Evolutionary conservation across 2,329 filamentous ascomycete species (phyloP).

Genomic region (Didymosphaeria variabile): DNA sequence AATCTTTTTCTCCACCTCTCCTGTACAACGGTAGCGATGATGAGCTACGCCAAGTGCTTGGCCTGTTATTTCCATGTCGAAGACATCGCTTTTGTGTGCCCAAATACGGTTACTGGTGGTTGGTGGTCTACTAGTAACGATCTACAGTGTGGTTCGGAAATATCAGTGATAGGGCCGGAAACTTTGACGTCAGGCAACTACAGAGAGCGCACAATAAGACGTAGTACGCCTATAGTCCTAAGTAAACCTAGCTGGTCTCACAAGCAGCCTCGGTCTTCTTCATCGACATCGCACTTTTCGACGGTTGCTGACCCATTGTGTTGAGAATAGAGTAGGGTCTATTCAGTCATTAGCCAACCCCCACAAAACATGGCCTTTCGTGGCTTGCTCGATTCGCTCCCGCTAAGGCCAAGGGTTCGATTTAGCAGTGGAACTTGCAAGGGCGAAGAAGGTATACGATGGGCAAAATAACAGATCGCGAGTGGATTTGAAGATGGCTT

Average conservation of each 20-base stretch:
- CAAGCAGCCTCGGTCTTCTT: not conserved
- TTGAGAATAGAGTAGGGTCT: too few species aligned
- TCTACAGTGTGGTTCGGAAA: not conserved
- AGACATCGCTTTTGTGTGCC: not conserved
- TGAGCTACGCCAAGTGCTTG: not conserved
- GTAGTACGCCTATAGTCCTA: not conserved
- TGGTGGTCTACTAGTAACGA: not conserved
- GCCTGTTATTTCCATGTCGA: not conserved
- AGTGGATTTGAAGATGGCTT: too few species aligned
- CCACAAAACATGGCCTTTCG: too few species aligned
- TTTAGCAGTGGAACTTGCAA: too few species aligned
- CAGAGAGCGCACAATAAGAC: not conserved
- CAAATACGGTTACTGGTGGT: not conserved
- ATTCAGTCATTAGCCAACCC: too few species aligned
- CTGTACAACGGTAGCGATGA: not conserved
- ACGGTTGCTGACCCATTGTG: too few species aligned
- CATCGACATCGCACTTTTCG: too few species aligned
- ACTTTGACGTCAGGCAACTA: not conserved
- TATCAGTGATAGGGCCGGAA: not conserved
- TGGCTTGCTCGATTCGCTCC: too few species aligned
- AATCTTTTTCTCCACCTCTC: not conserved
- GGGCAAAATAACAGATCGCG: too few species aligned
- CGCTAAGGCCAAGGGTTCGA: too few species aligned
- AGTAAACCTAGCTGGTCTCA: not conserved
- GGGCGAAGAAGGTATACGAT: too few species aligned